These are phyloP conservation scores for Sphenostylis stenocarpa DNA, from an alignment of 306 rosid genomes.

Conservation along the genomic window DNA sequence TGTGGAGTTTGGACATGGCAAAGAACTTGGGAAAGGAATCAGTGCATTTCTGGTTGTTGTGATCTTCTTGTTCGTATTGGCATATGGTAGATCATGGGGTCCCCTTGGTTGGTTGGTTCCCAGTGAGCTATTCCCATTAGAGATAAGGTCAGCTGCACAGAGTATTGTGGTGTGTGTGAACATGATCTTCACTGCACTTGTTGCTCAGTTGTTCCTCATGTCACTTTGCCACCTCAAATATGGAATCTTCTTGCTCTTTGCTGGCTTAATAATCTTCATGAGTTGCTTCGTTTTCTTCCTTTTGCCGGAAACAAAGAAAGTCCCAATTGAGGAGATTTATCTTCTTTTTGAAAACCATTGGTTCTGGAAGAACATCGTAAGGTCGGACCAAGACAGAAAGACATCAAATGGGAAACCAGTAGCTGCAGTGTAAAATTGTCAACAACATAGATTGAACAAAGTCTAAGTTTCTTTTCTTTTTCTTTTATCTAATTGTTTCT, in stretches of 20 bases:
- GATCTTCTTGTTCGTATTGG: slow-evolving; percentile 83
- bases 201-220: slow-evolving; percentile 80
- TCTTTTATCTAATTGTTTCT: not conserved
- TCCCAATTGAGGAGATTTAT: slow-evolving; percentile 90
- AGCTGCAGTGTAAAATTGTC: slow-evolving; percentile 18
- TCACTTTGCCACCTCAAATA: slow-evolving; percentile 87
- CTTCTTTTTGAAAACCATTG: slow-evolving; percentile 83
- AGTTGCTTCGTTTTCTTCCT: slow-evolving; percentile 75
- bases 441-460: slow-evolving; percentile 19
- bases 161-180: slow-evolving; percentile 93
- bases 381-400: slow-evolving; percentile 27
- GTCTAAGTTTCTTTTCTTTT: not conserved
- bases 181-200: slow-evolving; percentile 85
- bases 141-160: slow-evolving; percentile 94
- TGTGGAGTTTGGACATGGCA: slow-evolving; percentile 65
- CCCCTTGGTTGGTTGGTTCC: slow-evolving; percentile 98
- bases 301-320: slow-evolving; percentile 92
- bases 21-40: slow-evolving; percentile 58
- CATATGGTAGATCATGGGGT: slow-evolving; percentile 98
- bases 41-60: slow-evolving; percentile 70
- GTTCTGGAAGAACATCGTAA: slow-evolving; percentile 75
- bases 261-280: slow-evolving; percentile 66
- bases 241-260: slow-evolving; percentile 88
- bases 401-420: slow-evolving; percentile 34
- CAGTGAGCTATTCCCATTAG: slow-evolving; percentile 91